A percentile compares a stretch with the other conserved stretches of the same genome.
These are phyloP conservation scores for Letharia lupina DNA, from an alignment of 495 filamentous ascomycete species.

Conservation along the genomic window DNA sequence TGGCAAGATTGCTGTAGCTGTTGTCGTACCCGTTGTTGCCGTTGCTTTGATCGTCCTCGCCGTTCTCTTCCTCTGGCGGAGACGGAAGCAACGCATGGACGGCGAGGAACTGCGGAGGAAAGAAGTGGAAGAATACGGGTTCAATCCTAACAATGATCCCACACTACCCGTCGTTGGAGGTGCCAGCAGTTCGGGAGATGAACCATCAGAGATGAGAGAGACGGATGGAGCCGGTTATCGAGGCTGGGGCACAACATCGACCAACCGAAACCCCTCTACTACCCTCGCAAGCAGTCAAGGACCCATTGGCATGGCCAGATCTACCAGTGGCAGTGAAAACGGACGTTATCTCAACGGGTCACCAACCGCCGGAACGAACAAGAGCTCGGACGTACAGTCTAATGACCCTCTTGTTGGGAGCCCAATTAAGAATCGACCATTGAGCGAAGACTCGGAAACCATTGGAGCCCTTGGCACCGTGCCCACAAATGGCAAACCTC, in stretches of 20 bases:
- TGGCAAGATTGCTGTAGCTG: constrained; percentile 80
- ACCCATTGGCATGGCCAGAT: constrained; percentile 58
- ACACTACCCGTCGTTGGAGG: constrained; percentile 61
- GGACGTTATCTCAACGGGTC: constrained; percentile 54
- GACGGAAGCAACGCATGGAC: constrained; percentile 71
- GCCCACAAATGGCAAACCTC: constrained; percentile 54
- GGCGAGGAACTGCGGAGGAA: constrained; percentile 83
- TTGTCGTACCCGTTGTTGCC: constrained; percentile 84
- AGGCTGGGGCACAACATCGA: constrained; percentile 92
- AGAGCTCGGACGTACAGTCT: constrained; percentile 62
- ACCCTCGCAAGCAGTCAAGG: constrained; percentile 73
- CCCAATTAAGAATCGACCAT: constrained; percentile 35
- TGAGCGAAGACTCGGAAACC: constrained; percentile 63
- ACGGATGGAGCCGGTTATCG: constrained; percentile 72
- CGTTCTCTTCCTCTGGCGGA: constrained; percentile 77
- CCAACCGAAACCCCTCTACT: constrained; percentile 73
- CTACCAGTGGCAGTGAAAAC: constrained; percentile 52
- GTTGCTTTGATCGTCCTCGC: constrained; percentile 73
- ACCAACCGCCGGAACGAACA: constrained; percentile 56
- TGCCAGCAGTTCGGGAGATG: constrained; percentile 38
- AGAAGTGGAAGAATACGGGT: constrained; percentile 92
- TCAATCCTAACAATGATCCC: constrained; percentile 91
- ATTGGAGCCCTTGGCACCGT: constrained; percentile 65
- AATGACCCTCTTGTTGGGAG: constrained; percentile 57
- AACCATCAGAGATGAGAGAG: constrained; percentile 57